phyloP scores from a whole-genome alignment of 305 asterid genomes.

The Caryopteris hybrid region DNA sequence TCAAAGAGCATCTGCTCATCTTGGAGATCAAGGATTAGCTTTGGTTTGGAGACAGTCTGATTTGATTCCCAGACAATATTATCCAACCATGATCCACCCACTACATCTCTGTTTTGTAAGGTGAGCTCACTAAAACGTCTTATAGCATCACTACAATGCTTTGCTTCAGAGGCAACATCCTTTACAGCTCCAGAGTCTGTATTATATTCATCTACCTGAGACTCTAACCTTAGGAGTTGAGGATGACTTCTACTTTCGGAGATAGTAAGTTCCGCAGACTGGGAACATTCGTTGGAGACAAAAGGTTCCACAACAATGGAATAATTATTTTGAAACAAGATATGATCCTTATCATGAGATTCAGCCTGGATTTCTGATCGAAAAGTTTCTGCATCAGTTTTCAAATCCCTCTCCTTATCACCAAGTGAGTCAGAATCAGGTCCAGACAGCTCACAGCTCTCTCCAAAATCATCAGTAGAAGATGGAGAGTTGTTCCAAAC shows the following conservation, averaged over 20 bases:
- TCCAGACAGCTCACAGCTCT: conserved; percentile 84
- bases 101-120: conserved; percentile 67
- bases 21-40: conserved; percentile 87
- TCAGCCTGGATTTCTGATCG: conserved; percentile 36
- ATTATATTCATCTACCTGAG: conserved; percentile 44
- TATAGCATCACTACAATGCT: conserved; percentile 43
- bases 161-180: conserved; percentile 42
- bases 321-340: conserved; percentile 30
- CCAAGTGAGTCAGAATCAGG: conserved; percentile 63
- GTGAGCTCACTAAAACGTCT: conserved; percentile 73
- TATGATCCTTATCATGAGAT: conserved; percentile 36
- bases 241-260: conserved; percentile 57
- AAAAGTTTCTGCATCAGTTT: conserved; percentile 26
- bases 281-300: conserved; percentile 39
- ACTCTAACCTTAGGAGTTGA: conserved; percentile 80
- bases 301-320: conserved; percentile 64
- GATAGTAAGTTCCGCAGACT: conserved; percentile 21
- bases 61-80: conserved; percentile 79
- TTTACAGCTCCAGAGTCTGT: conserved; percentile 32
- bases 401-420: conserved; percentile 40
- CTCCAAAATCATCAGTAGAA: conserved; percentile 42
- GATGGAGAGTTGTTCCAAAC: conserved; percentile 85
- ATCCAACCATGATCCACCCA: conserved; percentile 90
- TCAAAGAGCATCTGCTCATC: conserved; percentile 99
- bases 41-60: conserved; percentile 63